Evolutionary conservation across 1,139 yeast species (phyloP), one percentile per base, ranked within the genome.

Genomic region (Magnusiomyces ingens): DNA sequence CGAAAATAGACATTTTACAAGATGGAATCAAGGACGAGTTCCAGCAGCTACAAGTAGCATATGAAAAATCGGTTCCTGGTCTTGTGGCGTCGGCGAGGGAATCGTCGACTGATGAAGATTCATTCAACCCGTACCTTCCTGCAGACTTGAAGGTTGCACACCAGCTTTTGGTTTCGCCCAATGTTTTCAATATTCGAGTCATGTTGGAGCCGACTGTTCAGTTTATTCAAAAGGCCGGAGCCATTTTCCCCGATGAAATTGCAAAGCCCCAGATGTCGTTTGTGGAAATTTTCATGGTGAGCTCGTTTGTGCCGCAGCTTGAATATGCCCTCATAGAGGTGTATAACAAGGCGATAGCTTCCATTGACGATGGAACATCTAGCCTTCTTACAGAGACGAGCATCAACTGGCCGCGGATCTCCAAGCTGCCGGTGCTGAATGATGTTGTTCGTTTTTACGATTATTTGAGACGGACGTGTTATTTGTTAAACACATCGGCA

Each of bases 111-210:
- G 49, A 45, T 12, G 48, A 49, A 5, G 21, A 41, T n/a, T 13
- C 47, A 49, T 36, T 62, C 58, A 37, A 53, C 17, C 58, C 58
- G 2, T 55, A 53, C 38, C 50, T 55, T 13, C 55, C 57, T 2
- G 18, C 48, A 21, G 57, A 57, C 26, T 50, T 57, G 13, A 50
- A 45, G 15, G 57, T 66, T 21, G 57, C 63, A 59, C 84, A 85
- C 53, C 84, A 84, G 56, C 78, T 85, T 1, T 72, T 91, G 45
- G 87, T 87, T 1, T 83, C 86, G 0, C 81, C 89, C 3, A 82
- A 82, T 62, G 78, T 89, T n/a, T 82, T 85, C 69, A 88, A 90
- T 63, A 87, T 90, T 84, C 78, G 94, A 59, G 78, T 87, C 2
- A 78, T 89, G 29, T 67, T 83, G 55, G 88, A 82, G 55, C 78